Evolutionary conservation across 192 early-diverging fungal genomes (phyloP), one percentile per base, ranked within the genome.

Genomic region (Spizellomyces punctatus): DNA sequence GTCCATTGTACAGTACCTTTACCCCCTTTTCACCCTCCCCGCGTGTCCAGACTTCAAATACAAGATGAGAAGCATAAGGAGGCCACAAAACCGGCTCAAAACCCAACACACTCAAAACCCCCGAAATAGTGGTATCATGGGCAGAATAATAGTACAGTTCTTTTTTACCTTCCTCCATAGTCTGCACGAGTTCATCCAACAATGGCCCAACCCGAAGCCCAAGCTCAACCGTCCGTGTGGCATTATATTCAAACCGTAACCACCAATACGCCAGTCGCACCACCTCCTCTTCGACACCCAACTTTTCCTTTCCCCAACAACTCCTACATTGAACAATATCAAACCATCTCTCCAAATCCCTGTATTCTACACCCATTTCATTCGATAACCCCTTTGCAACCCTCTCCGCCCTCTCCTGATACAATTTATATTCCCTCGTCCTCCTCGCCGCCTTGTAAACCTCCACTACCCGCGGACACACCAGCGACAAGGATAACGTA

Each of bases 91-190:
- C 44, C 16, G 10, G n/a, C 17, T 47, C 64, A 48, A 14, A 3
- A 17, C 46, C 44, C 27, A 65, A 12, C 16, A 56, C 6, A 48
- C 14, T 8, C 27, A 65, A 22, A 5, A 65, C n/a, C 43, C 27
- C 64, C 12, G 64, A 65, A 16, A 65, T 45, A 44, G 64, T 65
- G 5, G 64, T 65, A 12, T 65, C 64, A 45, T 65, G 64, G 5
- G 64, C 64, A 10, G 64, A 65, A 45, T 65, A 65, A 47, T 65
- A 65, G 22, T 49, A 47, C 22, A 65, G 6, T n/a, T n/a, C 42
- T 17, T 16, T 16, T 49, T 48, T 45, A 22, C 17, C 6, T 12
- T 5, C 16, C 16, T 6, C 16, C 16, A 52, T 5, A 6, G 43
- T 7, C 14, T 22, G 17, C 21, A 65, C 12, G 4, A 65, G 64